A percentile compares a stretch with the other conserved stretches of the same genome.
These are phyloP conservation scores for Fomes fomentarius DNA, from an alignment of 1,284 basidiomycete genomes.

Conservation along the genomic window DNA sequence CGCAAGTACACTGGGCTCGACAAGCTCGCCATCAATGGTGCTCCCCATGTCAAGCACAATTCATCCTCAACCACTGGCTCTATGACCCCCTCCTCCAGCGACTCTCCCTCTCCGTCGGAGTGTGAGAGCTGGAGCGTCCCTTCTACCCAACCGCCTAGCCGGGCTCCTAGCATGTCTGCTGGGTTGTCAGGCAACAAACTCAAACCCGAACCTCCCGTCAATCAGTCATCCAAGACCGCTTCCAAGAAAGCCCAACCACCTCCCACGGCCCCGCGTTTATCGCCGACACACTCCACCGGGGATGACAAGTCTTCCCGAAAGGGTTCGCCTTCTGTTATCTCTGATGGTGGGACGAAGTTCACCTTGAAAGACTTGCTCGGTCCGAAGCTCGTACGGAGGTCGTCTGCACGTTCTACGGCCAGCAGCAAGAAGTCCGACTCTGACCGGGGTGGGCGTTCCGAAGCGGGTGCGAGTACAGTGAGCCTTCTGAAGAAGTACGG, in stretches of 20 bases:
- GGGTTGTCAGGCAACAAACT: slow-evolving; percentile 55
- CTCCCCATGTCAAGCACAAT: slow-evolving; percentile 32
- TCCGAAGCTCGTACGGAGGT: slow-evolving; percentile 74
- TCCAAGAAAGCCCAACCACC: slow-evolving; percentile 27
- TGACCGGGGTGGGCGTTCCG: slow-evolving; percentile 63
- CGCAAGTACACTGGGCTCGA: slow-evolving; percentile 18
- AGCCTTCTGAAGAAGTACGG: slow-evolving; percentile 93
- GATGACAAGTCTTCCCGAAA: slow-evolving; percentile 31
- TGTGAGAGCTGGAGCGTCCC: slow-evolving; percentile 64
- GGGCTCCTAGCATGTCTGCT: slow-evolving; percentile 50
- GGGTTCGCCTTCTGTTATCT: slow-evolving; percentile 49
- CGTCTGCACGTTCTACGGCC: slow-evolving; percentile 68
- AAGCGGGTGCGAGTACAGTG: slow-evolving; percentile 60
- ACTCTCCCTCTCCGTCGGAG: slow-evolving; percentile 56
- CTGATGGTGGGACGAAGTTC: slow-evolving; percentile 72
- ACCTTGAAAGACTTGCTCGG: slow-evolving; percentile 78
- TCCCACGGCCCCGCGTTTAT: slow-evolving; percentile 32
- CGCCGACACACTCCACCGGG: slow-evolving; percentile 31
- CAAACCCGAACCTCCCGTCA: slow-evolving; percentile 28
- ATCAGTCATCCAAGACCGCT: slow-evolving; percentile 28
- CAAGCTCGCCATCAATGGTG: slow-evolving; percentile 22
- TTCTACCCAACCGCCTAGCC: slow-evolving; percentile 58
- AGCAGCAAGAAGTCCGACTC: slow-evolving; percentile 73
- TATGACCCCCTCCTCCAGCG: slow-evolving; percentile 40
- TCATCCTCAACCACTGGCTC: slow-evolving; percentile 40